These are phyloP conservation scores for Paxillus ammoniavirescens DNA, from an alignment of 768 basidiomycete species.

Conservation along the genomic window DNA sequence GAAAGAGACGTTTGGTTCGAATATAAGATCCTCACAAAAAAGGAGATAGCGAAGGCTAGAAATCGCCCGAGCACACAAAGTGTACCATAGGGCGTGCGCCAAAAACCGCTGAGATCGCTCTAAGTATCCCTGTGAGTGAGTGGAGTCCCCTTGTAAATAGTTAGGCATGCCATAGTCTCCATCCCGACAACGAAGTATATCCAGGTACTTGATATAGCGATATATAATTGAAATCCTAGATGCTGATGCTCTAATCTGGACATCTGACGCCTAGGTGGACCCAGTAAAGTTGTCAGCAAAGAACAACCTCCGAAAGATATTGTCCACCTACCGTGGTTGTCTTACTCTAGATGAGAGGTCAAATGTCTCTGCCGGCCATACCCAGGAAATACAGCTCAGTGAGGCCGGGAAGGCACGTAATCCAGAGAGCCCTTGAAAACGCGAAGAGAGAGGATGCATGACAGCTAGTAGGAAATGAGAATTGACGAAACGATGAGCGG, in stretches of 20 bases:
- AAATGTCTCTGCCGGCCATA: not conserved
- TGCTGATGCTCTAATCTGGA: constrained; percentile 5
- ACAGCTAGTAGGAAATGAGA: not conserved
- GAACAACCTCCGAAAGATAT: not conserved
- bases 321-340: constrained; percentile 9
- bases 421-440: not conserved
- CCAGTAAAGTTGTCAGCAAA: not conserved
- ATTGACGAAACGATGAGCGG: not conserved
- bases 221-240: not conserved
- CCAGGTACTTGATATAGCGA: constrained; percentile 1
- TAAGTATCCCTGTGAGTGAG: not conserved
- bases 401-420: not conserved
- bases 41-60: constrained; percentile 17
- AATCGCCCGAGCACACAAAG: not conserved
- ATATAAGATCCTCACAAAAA: constrained; percentile 16
- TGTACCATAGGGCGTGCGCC: constrained; percentile 4
- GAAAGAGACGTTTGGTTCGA: not conserved
- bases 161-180: constrained; percentile 1
- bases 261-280: not conserved
- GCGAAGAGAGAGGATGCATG: not conserved
- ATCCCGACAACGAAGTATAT: not conserved
- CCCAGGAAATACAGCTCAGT: not conserved
- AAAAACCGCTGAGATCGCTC: not conserved
- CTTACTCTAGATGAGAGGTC: not conserved
- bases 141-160: not conserved